A percentile compares a stretch with the other conserved stretches of the same genome.
Conservation (phyloP, 2,329 filamentous ascomycete species). For the Fusarium subglutinans region DNA sequence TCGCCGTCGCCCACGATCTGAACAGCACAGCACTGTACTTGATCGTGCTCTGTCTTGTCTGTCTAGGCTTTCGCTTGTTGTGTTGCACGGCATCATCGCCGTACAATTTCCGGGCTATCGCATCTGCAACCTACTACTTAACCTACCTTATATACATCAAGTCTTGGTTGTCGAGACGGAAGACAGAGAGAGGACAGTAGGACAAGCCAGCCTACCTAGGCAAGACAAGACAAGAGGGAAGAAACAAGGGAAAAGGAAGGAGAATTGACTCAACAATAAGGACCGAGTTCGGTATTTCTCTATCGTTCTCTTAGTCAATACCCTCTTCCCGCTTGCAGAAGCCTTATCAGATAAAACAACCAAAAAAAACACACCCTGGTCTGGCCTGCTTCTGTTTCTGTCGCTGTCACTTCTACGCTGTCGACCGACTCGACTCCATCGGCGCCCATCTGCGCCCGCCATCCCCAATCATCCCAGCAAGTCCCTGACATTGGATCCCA, state of each 20-base stretch:
- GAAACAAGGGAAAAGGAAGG: neutral
- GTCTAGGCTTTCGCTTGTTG: neutral
- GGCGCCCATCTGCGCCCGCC: slow-evolving; percentile 45
- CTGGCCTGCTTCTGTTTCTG: slow-evolving; percentile 17
- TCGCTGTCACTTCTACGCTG: neutral
- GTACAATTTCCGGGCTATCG: slow-evolving; percentile 13
- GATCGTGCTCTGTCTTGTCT: neutral
- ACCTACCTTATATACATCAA: neutral
- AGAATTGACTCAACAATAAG: slow-evolving; percentile 25
- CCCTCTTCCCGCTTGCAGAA: slow-evolving; percentile 39
- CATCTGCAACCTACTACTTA: neutral
- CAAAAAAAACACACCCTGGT: slow-evolving; percentile 14
- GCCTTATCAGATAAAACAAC: slow-evolving; percentile 42
- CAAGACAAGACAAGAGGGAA: neutral
- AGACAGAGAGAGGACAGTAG: neutral
- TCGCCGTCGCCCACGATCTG: slow-evolving; percentile 26
- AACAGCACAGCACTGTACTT: neutral
- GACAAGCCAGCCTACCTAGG: neutral
- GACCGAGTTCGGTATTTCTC: slow-evolving; percentile 23
- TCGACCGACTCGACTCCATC: slow-evolving; percentile 40
- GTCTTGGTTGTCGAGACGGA: neutral
- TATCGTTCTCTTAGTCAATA: slow-evolving; percentile 38
- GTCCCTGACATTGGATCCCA: slow-evolving; percentile 41
- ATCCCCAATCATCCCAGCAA: slow-evolving; percentile 37
- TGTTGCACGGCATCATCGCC: slow-evolving; percentile 15